These are phyloP conservation scores for Aspergillus fructus DNA, from an alignment of 2,329 filamentous ascomycete species.

Conservation along the genomic window DNA sequence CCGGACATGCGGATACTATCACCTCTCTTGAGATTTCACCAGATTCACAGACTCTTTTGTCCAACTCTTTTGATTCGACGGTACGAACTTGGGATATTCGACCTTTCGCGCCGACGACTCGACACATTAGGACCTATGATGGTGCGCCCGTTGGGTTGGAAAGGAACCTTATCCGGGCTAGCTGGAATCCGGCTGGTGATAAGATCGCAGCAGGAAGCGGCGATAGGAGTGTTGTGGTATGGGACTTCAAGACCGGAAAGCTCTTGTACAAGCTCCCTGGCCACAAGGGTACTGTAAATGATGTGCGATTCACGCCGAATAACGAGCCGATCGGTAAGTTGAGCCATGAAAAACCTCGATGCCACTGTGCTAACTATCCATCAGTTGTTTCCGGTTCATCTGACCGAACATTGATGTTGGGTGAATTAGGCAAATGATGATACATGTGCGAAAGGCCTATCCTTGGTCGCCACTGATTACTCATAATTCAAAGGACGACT, in stretches of 20 bases:
- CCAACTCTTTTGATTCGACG: constrained; percentile 90
- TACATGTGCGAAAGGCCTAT: neutral
- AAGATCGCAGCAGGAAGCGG: constrained; percentile 86
- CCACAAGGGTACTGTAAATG: constrained; percentile 92
- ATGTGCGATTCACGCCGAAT: constrained; percentile 83
- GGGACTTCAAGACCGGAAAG: constrained; percentile 86
- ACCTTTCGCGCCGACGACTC: constrained; percentile 85
- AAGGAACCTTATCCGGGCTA: constrained; percentile 85
- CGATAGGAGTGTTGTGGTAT: constrained; percentile 86
- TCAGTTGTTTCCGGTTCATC: constrained; percentile 84
- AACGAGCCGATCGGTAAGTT: constrained; percentile 84
- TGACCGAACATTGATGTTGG: constrained; percentile 80
- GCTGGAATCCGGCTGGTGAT: constrained; percentile 84
- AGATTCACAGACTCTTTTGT: constrained; percentile 84
- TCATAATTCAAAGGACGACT: neutral
- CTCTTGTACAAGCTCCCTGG: constrained; percentile 92
- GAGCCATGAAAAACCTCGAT: neutral
- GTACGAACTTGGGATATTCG: constrained; percentile 95
- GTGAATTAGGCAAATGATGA: constrained; percentile 69
- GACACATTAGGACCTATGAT: constrained; percentile 84
- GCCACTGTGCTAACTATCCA: constrained; percentile 9
- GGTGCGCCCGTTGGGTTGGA: constrained; percentile 86
- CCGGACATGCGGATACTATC: constrained; percentile 88
- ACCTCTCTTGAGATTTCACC: constrained; percentile 90
- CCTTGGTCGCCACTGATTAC: neutral